A percentile compares a stretch with the other conserved stretches of the same genome.
phyloP scores from a whole-genome alignment of 2,329 filamentous ascomycete species.

The Reticulascus tulasneorum region DNA sequence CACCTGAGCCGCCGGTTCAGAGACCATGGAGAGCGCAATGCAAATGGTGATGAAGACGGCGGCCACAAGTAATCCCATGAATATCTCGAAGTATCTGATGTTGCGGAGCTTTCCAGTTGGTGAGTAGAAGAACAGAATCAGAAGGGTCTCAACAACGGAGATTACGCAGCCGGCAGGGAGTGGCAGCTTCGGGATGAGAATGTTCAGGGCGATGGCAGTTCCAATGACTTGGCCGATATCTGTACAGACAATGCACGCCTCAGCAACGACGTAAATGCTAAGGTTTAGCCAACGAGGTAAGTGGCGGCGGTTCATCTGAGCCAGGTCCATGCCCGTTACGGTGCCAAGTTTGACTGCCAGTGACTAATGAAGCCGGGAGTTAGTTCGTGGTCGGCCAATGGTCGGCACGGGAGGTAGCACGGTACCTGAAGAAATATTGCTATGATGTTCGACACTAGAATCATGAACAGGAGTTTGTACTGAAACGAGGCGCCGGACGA shows the following conservation, averaged over 20 bases:
- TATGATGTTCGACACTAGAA: slow-evolving; percentile 66
- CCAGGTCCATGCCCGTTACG: slow-evolving; percentile 65
- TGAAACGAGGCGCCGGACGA: slow-evolving; percentile 63
- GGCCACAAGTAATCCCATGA: slow-evolving; percentile 59
- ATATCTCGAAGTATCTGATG: slow-evolving; percentile 58
- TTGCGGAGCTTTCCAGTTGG: slow-evolving; percentile 55
- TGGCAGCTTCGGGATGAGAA: slow-evolving; percentile 60
- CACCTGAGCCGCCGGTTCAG: slow-evolving; percentile 51
- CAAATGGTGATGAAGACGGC: slow-evolving; percentile 70
- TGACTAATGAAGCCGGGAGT: no score
- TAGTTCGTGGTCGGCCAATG: not conserved
- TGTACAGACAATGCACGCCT: slow-evolving; percentile 66
- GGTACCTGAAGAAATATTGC: slow-evolving; percentile 71
- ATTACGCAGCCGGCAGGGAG: slow-evolving; percentile 65
- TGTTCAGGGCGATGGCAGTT: slow-evolving; percentile 65
- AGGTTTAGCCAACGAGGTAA: slow-evolving; percentile 63
- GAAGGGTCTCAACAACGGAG: slow-evolving; percentile 63
- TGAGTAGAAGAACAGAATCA: slow-evolving; percentile 64
- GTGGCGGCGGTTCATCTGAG: slow-evolving; percentile 61
- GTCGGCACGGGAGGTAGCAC: no score
- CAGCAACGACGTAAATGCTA: slow-evolving; percentile 57
- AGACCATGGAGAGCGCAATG: slow-evolving; percentile 61
- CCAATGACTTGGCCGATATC: slow-evolving; percentile 72
- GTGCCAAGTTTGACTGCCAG: slow-evolving; percentile 66
- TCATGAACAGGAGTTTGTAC: slow-evolving; percentile 64